Evolutionary conservation across 1,139 yeast genomes (phyloP).

Genomic region (Zygosaccharomyces sapae): DNA sequence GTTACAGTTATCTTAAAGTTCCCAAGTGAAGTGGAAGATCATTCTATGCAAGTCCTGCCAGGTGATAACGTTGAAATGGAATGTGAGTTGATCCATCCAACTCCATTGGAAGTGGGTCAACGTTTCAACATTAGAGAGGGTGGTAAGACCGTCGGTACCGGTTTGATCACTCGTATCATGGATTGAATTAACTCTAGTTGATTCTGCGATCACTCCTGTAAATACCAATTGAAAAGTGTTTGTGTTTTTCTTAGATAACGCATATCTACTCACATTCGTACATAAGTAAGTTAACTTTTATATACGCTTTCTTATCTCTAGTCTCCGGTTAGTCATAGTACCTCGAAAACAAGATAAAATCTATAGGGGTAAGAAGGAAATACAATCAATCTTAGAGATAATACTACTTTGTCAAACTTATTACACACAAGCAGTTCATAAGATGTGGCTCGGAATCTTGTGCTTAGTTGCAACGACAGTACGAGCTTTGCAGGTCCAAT

Average conservation of each 20-base stretch:
- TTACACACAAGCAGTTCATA: no score
- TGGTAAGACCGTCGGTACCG: conserved; percentile 98
- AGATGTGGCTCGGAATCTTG: not conserved
- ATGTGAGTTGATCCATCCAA: conserved; percentile 84
- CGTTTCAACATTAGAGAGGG: conserved; percentile 99
- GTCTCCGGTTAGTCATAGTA: no score
- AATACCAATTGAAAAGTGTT: not conserved
- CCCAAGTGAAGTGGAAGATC: conserved; percentile 87
- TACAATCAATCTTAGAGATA: no score
- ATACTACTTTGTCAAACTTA: no score
- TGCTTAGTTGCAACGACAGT: not conserved
- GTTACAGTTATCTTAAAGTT: conserved; percentile 87
- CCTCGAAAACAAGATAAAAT: not conserved
- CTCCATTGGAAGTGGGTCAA: conserved; percentile 93
- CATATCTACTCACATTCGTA: not conserved
- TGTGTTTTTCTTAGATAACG: not conserved
- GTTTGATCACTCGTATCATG: conserved; percentile 89
- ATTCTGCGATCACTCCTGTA: conserved; percentile 1
- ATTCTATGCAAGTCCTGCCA: conserved; percentile 88
- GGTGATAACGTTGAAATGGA: conserved; percentile 99
- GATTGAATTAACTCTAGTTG: conserved; percentile 40
- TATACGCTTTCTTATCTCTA: not conserved
- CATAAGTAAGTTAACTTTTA: not conserved
- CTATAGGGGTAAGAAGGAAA: not conserved
- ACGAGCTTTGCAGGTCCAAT: not conserved